Conservation (phyloP, 495 filamentous ascomycete genomes). For the Apodospora peruviana region DNA sequence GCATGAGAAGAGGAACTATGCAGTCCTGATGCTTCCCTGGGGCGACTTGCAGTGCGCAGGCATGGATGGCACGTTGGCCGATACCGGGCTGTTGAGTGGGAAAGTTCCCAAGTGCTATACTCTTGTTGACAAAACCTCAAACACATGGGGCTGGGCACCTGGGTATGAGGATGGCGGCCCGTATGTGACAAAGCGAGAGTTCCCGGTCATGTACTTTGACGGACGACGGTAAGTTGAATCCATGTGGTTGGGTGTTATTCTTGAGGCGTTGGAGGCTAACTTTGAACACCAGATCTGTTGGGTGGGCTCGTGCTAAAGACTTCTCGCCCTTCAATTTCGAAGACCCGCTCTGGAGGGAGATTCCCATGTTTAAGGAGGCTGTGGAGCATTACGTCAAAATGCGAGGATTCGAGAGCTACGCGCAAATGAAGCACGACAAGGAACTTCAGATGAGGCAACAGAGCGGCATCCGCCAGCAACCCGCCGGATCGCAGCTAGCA, state of each 20-base stretch:
- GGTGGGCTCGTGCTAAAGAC: conserved; percentile 22
- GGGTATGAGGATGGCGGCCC: conserved; percentile 35
- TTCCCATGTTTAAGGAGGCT: conserved; percentile 13
- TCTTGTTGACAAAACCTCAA: conserved; percentile 8
- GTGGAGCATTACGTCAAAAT: conserved; percentile 11
- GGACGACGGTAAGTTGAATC: conserved; percentile 10
- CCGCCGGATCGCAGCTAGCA: background rate
- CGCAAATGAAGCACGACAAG: background rate
- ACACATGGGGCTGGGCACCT: conserved; percentile 33
- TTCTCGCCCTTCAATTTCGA: conserved; percentile 21
- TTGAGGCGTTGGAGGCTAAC: too few species aligned
- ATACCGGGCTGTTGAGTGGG: conserved; percentile 26
- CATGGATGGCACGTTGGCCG: conserved; percentile 21
- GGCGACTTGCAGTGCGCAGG: conserved; percentile 27
- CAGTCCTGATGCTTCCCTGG: conserved; percentile 37
- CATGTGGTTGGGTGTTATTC: background rate
- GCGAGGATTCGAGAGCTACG: conserved; percentile 1
- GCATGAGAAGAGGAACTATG: conserved; percentile 21
- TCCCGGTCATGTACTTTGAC: conserved; percentile 41
- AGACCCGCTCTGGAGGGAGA: conserved; percentile 7
- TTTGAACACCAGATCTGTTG: conserved; percentile 14
- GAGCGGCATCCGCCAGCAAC: too few species aligned
- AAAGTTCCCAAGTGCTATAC: conserved; percentile 32
- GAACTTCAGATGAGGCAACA: background rate
- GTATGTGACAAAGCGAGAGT: conserved; percentile 27